Evolutionary conservation across 805 yeast species (phyloP).

Genomic region (Pichia kluyveri): DNA sequence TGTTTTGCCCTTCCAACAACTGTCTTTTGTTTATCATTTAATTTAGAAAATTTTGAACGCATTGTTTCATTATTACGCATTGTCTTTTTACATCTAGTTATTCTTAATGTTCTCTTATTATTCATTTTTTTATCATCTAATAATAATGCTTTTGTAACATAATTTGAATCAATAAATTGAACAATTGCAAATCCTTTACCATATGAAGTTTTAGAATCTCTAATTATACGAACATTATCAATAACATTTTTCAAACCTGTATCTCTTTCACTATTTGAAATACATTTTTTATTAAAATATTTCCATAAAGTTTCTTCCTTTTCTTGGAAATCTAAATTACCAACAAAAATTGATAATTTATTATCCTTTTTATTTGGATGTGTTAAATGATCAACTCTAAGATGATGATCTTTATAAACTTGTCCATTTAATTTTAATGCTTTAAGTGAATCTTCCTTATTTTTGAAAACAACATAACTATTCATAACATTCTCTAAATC

Average conservation of each 20-base stretch:
- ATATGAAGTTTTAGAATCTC: conserved; percentile 88
- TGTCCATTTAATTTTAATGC: conserved; percentile 52
- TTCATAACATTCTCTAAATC: conserved; percentile 78
- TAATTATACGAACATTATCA: conserved; percentile 80
- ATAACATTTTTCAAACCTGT: conserved; percentile 28
- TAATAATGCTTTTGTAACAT: conserved; percentile 75
- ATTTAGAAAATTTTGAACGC: conserved; percentile 16
- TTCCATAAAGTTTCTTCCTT: conserved; percentile 84
- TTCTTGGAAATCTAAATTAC: conserved; percentile 89
- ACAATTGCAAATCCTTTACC: conserved; percentile 98
- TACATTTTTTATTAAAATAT: conserved; percentile 48
- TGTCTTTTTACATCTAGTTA: conserved; percentile 54
- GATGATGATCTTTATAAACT: conserved; percentile 61
- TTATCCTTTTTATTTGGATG: conserved; percentile 85
- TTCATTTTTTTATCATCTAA: conserved; percentile 58
- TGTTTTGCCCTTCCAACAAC: conserved; percentile 72
- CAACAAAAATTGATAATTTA: conserved; percentile 80
- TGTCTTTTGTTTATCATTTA: conserved; percentile 64
- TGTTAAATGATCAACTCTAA: conserved; percentile 87
- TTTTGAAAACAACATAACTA: conserved; percentile 75
- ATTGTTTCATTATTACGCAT: conserved; percentile 19
- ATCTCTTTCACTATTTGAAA: conserved; percentile 37
- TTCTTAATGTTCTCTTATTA: conserved; percentile 55
- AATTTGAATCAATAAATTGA: conserved; percentile 66
- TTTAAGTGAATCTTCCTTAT: conserved; percentile 38